phyloP scores from a whole-genome alignment of 148 eudicot species.

The Vaccinium myrtillus region DNA sequence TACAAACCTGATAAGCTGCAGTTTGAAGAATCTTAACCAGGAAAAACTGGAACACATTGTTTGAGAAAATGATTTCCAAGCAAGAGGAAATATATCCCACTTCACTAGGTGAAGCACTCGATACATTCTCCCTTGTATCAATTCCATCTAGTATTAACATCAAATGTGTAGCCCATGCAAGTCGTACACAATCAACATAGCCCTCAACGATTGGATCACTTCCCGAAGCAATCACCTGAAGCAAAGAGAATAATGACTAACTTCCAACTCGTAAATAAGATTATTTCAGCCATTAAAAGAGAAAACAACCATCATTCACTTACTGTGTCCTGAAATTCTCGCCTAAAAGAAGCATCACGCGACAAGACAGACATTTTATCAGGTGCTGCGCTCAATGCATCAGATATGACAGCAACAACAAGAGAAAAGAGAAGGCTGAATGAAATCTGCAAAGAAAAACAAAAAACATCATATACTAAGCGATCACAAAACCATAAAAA shows the following conservation, averaged over 20 bases:
- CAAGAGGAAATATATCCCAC: constrained; percentile 57
- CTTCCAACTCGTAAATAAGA: constrained; percentile 5
- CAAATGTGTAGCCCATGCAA: constrained; percentile 89
- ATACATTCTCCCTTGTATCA: constrained; percentile 42
- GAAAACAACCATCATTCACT: constrained; percentile 24
- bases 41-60: constrained; percentile 79
- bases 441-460: constrained; percentile 56
- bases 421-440: constrained; percentile 83
- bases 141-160: constrained; percentile 62
- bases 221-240: constrained; percentile 60
- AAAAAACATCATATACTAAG: constrained; percentile 11
- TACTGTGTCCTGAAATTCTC: constrained; percentile 82
- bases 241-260: constrained; percentile 24
- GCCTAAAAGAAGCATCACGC: constrained; percentile 73
- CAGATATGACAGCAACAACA: constrained; percentile 79
- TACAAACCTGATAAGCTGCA: constrained; percentile 89
- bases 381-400: constrained; percentile 76
- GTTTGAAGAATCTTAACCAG: constrained; percentile 83
- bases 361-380: constrained; percentile 66
- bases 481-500: constrained; percentile 11
- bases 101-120: constrained; percentile 51
- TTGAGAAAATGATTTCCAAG: constrained; percentile 71
- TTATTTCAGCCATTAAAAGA: background rate
- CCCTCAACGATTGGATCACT: constrained; percentile 67
- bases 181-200: constrained; percentile 73